Conservation (phyloP, 129 eudicot species). For the Gnaphalium uliginosum region DNA sequence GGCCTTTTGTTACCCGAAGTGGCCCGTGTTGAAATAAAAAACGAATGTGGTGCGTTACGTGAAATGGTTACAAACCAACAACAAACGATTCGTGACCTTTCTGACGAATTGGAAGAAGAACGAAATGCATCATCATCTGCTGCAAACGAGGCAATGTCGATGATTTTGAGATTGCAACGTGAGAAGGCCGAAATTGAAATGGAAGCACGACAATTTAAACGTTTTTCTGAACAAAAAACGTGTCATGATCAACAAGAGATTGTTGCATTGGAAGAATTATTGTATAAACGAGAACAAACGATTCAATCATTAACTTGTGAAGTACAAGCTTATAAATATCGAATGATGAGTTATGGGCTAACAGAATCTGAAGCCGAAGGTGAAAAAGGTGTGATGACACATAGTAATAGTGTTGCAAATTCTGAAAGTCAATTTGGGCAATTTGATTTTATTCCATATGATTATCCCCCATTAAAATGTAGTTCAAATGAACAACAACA, state of each 20-base stretch:
- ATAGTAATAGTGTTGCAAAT: slow-evolving; percentile 38
- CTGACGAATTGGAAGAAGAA: slow-evolving; percentile 69
- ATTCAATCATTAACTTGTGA: slow-evolving; percentile 73
- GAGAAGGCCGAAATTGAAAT: slow-evolving; percentile 80
- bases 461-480: slow-evolving; percentile 74
- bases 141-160: slow-evolving; percentile 87
- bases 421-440: slow-evolving; percentile 35
- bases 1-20: slow-evolving; percentile 49
- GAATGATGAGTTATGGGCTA: slow-evolving; percentile 85
- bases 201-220: slow-evolving; percentile 76
- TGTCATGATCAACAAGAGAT: slow-evolving; percentile 72
- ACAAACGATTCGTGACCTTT: slow-evolving; percentile 54
- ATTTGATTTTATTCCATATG: slow-evolving; percentile 39
- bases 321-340: slow-evolving; percentile 69
- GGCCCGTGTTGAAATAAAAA: slow-evolving; percentile 66
- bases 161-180: slow-evolving; percentile 84
- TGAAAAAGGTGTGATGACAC: slow-evolving; percentile 33
- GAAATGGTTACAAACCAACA: slow-evolving; percentile 74
- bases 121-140: slow-evolving; percentile 83
- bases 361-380: slow-evolving; percentile 78
- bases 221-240: slow-evolving; percentile 75
- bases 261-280: slow-evolving; percentile 51
- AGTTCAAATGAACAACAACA: slow-evolving; percentile 48
- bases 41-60: slow-evolving; percentile 60
- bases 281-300: slow-evolving; percentile 58